Conservation (phyloP, 768 basidiomycete species). For the Suillus subalutaceus region DNA sequence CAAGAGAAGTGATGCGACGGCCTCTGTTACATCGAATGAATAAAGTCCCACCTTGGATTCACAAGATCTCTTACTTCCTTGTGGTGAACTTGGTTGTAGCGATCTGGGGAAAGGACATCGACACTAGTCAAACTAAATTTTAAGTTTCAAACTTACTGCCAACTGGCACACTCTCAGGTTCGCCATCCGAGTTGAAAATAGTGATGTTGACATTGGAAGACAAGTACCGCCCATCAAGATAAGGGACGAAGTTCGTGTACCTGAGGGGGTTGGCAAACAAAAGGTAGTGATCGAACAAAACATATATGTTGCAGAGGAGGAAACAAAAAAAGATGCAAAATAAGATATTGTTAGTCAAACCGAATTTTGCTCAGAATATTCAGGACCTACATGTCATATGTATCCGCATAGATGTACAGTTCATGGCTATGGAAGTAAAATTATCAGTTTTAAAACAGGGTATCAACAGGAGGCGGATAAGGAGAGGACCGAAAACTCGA, state of each 20-base stretch:
- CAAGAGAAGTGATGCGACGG: slow-evolving; percentile 75
- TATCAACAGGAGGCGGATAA: background rate
- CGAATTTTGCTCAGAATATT: background rate
- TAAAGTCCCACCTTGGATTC: background rate
- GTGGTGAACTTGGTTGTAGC: slow-evolving; percentile 77
- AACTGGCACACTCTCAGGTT: slow-evolving; percentile 43
- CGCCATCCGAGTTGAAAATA: slow-evolving; percentile 43
- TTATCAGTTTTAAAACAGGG: slow-evolving; percentile 1
- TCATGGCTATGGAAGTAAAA: slow-evolving; percentile 60
- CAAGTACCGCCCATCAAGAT: slow-evolving; percentile 73
- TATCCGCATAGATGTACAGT: slow-evolving; percentile 69
- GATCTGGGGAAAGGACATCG: slow-evolving; percentile 44
- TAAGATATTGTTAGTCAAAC: background rate
- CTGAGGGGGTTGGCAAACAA: slow-evolving; percentile 30
- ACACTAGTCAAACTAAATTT: slow-evolving; percentile 10
- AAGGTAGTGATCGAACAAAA: background rate
- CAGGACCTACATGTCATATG: slow-evolving; percentile 61
- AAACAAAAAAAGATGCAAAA: background rate
- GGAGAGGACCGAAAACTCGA: background rate
- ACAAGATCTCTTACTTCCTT: slow-evolving; percentile 52
- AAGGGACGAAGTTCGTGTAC: slow-evolving; percentile 66
- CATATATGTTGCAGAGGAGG: background rate
- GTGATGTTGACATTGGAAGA: slow-evolving; percentile 90
- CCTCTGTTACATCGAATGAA: slow-evolving; percentile 44
- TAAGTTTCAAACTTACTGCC: slow-evolving; percentile 38